Base-by-base conservation (phyloP, 2,329 filamentous ascomycete species). In the Penicillium sp. region DNA sequence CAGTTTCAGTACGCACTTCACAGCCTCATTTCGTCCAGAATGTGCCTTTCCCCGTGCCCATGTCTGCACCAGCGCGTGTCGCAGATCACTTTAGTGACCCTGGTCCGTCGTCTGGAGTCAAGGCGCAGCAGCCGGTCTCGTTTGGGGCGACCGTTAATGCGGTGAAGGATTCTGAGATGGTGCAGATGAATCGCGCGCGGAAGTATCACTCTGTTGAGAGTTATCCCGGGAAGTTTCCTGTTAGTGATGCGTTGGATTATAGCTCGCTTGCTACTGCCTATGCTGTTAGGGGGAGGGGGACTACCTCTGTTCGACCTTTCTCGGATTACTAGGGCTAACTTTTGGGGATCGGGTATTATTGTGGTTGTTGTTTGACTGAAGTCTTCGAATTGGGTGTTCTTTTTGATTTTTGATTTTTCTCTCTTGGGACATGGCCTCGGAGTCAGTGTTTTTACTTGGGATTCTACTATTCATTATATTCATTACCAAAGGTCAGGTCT, bases 201-300 rank as follows among this genome's bases (percentile, higher is more conserved):
- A 62, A 62, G 21, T 55, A 56, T 25, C 60, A 58, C 21, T 72
- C 69, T 15, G 63, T 64, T 6, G 69, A 71, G 51, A 73, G 68
- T 50, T 73, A 66, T 55, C 71, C 71, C 0, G 71, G 71, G 2
- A 63, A 65, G 35, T 74, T 72, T 45, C 71, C 71, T 21, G 66
- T 73, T 6, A 74, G 71, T 37, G 71, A 72, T 53, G 58, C 63
- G 1, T 17, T 68, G 60, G 67, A 69, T 27, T 62, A 57, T 53
- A 67, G 64, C 50, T 63, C 59, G 7, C 49, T 72, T 60, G 71
- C 68, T 4, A 68, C 65, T 7, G 67, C 66, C 15, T 59, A 60
- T 29, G 61, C 62, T 23, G 58, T 71, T 48, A 61, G 62, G n/a
- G 64, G 64, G 25, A 62, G 56, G 35, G 67, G 64, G 19, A 65